Percentiles rank a stretch among this genome's conserved stretches.
Evolutionary conservation across 305 asterid species (phyloP).

Genomic region (Fraxinus sp.): DNA sequence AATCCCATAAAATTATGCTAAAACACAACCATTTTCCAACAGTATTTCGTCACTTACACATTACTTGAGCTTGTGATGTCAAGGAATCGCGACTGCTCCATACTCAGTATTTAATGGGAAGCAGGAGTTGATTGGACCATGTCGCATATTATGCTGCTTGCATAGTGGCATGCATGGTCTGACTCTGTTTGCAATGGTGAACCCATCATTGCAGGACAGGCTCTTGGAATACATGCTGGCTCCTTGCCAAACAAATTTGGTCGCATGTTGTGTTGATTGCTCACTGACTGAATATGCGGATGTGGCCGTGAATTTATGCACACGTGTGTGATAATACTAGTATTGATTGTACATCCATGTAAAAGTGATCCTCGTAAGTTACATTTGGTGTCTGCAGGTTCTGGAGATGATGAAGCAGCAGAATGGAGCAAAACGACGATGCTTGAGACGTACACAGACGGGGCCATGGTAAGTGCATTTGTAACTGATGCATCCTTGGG

Average conservation of each 20-base stretch:
- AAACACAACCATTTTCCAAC: neutral
- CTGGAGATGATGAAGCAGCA: constrained; percentile 68
- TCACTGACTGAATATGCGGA: neutral
- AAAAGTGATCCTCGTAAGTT: neutral
- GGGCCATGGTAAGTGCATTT: constrained; percentile 65
- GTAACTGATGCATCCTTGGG: constrained; percentile 4
- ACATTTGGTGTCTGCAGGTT: constrained; percentile 38
- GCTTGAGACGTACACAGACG: constrained; percentile 85
- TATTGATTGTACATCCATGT: neutral
- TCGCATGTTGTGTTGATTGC: neutral
- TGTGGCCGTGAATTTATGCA: neutral
- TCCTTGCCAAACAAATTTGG: neutral
- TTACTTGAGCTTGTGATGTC: neutral
- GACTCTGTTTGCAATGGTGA: neutral
- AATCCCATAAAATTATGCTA: neutral
- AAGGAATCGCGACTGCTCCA: neutral
- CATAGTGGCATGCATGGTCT: neutral
- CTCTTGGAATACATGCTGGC: neutral
- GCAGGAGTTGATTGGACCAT: neutral
- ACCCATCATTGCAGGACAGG: neutral
- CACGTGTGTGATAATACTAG: neutral
- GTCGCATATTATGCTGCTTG: neutral
- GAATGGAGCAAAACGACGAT: constrained; percentile 54
- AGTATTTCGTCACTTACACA: neutral
- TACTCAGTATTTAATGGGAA: neutral